Percentiles rank a stretch among this genome's conserved stretches.
These are phyloP conservation scores for Neurospora sp. DNA, from an alignment of 2,329 filamentous ascomycete genomes.

Conservation along the genomic window DNA sequence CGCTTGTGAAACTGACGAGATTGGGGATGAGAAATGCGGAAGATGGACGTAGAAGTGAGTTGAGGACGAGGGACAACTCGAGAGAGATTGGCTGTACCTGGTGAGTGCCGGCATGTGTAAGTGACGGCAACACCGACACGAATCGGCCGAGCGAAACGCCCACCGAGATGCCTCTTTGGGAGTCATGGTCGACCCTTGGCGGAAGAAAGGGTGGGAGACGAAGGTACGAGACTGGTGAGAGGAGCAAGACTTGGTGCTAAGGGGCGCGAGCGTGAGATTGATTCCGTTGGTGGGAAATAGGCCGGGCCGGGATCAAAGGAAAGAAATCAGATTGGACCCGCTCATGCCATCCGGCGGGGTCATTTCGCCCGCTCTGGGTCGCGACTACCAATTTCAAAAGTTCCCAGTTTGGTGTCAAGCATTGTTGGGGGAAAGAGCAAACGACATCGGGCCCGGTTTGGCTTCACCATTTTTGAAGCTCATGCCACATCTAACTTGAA, in stretches of 20 bases:
- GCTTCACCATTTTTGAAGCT: too few species aligned
- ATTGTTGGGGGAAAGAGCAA: too few species aligned
- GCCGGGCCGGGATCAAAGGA: too few species aligned
- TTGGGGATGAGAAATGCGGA: neutral
- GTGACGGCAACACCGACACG: neutral
- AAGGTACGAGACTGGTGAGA: neutral
- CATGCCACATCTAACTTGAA: too few species aligned
- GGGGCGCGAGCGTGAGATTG: neutral
- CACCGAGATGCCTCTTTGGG: neutral
- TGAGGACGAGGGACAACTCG: neutral
- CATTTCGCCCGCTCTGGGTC: too few species aligned
- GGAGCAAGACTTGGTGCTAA: neutral
- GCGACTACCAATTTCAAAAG: too few species aligned
- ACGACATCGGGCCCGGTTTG: too few species aligned
- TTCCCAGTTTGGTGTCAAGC: too few species aligned
- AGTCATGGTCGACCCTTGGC: neutral
- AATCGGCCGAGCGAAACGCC: neutral
- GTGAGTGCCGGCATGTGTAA: neutral
- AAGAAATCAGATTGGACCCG: too few species aligned
- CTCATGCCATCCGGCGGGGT: too few species aligned
- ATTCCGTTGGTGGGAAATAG: too few species aligned
- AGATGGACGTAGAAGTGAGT: neutral
- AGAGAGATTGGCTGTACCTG: neutral
- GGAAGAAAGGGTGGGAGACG: neutral
- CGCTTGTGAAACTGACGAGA: neutral